Conservation (phyloP, 768 basidiomycete genomes). For the Cubamyces sp. region DNA sequence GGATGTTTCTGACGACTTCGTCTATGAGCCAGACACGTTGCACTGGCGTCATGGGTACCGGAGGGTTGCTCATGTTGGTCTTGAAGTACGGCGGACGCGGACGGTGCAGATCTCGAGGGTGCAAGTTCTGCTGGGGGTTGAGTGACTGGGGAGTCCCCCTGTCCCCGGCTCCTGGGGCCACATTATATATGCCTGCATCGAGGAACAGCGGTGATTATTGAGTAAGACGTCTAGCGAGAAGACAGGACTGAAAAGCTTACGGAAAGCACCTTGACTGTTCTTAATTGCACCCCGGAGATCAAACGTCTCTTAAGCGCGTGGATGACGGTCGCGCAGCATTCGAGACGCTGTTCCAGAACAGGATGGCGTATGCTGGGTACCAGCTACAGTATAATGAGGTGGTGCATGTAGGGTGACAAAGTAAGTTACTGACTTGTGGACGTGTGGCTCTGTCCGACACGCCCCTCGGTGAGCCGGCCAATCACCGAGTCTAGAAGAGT, state of each 20-base stretch:
- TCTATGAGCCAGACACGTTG: constrained; percentile 16
- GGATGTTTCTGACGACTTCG: constrained; percentile 17
- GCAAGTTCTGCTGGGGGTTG: background rate
- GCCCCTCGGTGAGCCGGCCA: too few species aligned
- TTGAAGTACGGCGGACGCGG: background rate
- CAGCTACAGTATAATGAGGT: background rate
- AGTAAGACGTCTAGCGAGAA: background rate
- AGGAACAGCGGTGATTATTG: background rate
- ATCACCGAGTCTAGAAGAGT: too few species aligned
- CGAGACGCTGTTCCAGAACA: background rate
- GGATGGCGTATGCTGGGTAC: background rate
- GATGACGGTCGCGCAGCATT: background rate
- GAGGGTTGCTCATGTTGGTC: background rate
- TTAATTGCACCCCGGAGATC: background rate
- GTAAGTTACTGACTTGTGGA: background rate
- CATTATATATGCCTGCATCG: background rate
- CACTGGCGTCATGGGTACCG: background rate
- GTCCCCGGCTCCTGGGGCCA: background rate
- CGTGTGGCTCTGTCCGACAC: too few species aligned
- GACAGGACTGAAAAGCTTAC: background rate
- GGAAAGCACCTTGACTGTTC: background rate
- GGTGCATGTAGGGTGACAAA: background rate
- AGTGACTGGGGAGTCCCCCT: background rate
- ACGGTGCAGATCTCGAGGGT: background rate
- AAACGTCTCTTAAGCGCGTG: background rate